These are phyloP conservation scores for Aphanomyces cochlioides DNA, from an alignment of 352 stramenopile genomes.

Conservation along the genomic window DNA sequence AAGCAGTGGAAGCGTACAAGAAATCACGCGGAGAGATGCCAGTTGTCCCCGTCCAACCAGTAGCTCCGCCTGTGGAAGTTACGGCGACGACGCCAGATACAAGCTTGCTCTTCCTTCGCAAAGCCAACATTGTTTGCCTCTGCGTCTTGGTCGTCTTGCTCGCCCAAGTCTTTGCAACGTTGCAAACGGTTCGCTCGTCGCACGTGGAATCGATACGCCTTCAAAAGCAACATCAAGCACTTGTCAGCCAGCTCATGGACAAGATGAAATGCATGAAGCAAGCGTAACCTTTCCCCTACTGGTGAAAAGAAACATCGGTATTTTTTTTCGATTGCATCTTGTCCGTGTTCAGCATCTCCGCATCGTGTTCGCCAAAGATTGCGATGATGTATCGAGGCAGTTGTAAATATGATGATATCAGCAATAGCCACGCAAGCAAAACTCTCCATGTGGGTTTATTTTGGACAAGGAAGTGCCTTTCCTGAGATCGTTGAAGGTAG, in stretches of 20 bases:
- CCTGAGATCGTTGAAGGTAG: no score
- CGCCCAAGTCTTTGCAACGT: conserved; percentile 17
- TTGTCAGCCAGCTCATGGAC: conserved; percentile 16
- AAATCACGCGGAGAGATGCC: neutral
- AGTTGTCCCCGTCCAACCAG: neutral
- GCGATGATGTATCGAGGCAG: no score
- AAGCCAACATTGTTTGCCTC: conserved; percentile 14
- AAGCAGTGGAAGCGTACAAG: conserved; percentile 24
- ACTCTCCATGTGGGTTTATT: no score
- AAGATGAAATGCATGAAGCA: conserved; percentile 8
- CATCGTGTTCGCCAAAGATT: no score
- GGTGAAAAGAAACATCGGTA: no score
- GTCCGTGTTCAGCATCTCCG: no score
- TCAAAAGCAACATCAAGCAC: conserved; percentile 23
- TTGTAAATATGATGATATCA: no score
- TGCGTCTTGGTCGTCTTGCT: conserved; percentile 4
- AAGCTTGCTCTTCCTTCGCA: conserved; percentile 5
- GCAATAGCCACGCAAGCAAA: no score
- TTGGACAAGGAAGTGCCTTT: no score
- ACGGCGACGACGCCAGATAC: neutral
- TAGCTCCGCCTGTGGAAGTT: neutral
- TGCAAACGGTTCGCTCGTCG: conserved; percentile 4
- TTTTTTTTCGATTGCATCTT: no score
- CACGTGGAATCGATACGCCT: conserved; percentile 12
- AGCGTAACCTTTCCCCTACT: no score